Evolutionary conservation across 306 rosid species (phyloP).

Genomic region (Corylus americana): DNA sequence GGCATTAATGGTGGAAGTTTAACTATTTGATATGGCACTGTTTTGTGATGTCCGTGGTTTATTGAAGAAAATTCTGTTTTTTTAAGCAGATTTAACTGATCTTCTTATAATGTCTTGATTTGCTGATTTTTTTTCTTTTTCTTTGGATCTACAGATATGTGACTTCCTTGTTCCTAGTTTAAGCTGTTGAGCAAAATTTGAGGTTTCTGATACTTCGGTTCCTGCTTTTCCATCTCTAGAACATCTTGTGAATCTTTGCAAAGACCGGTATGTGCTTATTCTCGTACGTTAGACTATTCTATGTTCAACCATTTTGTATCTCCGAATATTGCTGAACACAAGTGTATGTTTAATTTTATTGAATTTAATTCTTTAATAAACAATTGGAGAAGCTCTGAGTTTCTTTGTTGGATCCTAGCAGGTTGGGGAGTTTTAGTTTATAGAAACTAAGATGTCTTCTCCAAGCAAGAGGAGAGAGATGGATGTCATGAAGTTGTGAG

Average conservation of each 20-base stretch:
- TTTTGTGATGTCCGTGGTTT: not conserved
- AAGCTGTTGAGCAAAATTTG: not conserved
- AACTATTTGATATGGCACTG: not conserved
- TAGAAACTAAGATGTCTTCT: conserved; percentile 74
- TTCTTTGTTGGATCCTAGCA: conserved; percentile 27
- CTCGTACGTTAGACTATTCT: conserved; percentile 13
- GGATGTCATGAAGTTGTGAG: conserved; percentile 99
- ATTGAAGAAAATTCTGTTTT: not conserved
- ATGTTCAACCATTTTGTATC: not conserved
- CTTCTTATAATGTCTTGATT: not conserved
- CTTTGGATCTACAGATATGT: not conserved
- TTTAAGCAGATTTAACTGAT: not conserved
- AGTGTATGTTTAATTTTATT: not conserved
- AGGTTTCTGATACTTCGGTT: not conserved
- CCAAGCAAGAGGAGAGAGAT: conserved; percentile 99
- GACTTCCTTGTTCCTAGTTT: not conserved
- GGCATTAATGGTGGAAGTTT: not conserved
- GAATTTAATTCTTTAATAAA: not conserved
- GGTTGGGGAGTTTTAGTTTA: conserved; percentile 46
- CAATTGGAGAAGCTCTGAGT: conserved; percentile 13
- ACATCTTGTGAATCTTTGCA: not conserved
- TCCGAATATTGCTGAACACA: not conserved
- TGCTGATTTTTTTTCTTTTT: not conserved
- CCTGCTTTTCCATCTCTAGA: not conserved
- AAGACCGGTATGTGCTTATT: conserved; percentile 1